phyloP scores from a whole-genome alignment of 768 basidiomycete genomes.

The Saitozyma sp. region DNA sequence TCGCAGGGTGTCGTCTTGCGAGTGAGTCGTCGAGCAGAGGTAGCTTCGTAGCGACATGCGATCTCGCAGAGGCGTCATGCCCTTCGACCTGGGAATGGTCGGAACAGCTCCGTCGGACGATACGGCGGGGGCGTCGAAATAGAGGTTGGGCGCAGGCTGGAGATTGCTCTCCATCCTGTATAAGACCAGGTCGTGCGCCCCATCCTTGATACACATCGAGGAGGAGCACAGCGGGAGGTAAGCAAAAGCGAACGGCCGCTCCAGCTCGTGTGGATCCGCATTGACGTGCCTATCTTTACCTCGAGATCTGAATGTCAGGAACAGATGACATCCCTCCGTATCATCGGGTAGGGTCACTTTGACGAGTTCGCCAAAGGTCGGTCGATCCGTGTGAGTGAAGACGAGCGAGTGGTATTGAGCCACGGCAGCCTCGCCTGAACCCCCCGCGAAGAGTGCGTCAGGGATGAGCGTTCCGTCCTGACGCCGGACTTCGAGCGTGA shows the following conservation, averaged over 20 bases:
- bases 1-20: slow-evolving; percentile 82
- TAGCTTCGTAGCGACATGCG: slow-evolving; percentile 79
- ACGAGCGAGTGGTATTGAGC: slow-evolving; percentile 87
- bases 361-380: slow-evolving; percentile 89
- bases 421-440: slow-evolving; percentile 78
- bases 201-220: slow-evolving; percentile 81
- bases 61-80: slow-evolving; percentile 68
- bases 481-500: slow-evolving; percentile 82
- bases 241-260: slow-evolving; percentile 86
- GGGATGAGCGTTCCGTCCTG: slow-evolving; percentile 69
- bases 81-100: slow-evolving; percentile 62
- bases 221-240: slow-evolving; percentile 84
- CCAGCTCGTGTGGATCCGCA: slow-evolving; percentile 56
- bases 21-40: slow-evolving; percentile 86
- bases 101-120: slow-evolving; percentile 56
- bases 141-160: slow-evolving; percentile 66
- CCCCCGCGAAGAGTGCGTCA: slow-evolving; percentile 68
- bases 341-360: slow-evolving; percentile 72
- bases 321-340: slow-evolving; percentile 80
- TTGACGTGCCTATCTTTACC: slow-evolving; percentile 48
- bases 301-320: slow-evolving; percentile 82
- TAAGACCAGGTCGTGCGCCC: slow-evolving; percentile 77
- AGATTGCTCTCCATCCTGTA: slow-evolving; percentile 75
- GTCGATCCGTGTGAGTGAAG: slow-evolving; percentile 80
- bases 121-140: slow-evolving; percentile 61